Percentiles rank a stretch among this genome's conserved stretches.
Conservation (phyloP, 2,329 filamentous ascomycete genomes). For the Fusarium falciforme region DNA sequence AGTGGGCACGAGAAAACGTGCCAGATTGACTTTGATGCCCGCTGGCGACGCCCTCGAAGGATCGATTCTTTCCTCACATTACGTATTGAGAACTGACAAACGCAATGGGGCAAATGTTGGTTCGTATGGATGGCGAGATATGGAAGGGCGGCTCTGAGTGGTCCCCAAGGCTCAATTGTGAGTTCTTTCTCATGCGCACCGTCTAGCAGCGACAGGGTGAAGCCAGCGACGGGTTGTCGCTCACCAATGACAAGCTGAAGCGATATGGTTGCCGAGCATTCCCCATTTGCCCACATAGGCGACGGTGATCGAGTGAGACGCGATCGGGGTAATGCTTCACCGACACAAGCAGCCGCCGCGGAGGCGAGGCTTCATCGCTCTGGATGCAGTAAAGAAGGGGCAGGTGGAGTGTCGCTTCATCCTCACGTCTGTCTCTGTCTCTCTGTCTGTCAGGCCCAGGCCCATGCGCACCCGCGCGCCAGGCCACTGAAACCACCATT, state of each 20-base stretch:
- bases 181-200: slow-evolving; percentile 19
- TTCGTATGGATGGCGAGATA: slow-evolving; percentile 18
- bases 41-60: slow-evolving; percentile 12
- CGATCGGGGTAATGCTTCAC: slow-evolving; percentile 10
- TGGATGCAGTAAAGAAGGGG: slow-evolving; percentile 1
- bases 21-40: not conserved
- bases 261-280: slow-evolving; percentile 1
- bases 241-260: slow-evolving; percentile 21
- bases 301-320: slow-evolving; percentile 14
- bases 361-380: slow-evolving; percentile 14
- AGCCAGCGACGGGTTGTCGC: not conserved
- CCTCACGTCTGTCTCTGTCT: not conserved
- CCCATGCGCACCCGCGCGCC: not conserved
- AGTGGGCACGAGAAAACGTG: slow-evolving; percentile 20
- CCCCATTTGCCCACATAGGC: slow-evolving; percentile 12
- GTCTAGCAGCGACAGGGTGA: not conserved
- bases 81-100: slow-evolving; percentile 11
- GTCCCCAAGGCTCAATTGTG: slow-evolving; percentile 27
- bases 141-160: not conserved
- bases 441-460: not conserved
- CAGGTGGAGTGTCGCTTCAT: slow-evolving; percentile 17
- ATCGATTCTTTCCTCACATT: slow-evolving; percentile 21
- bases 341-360: slow-evolving; percentile 2
- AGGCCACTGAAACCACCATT: slow-evolving; percentile 32
- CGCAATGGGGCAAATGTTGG: slow-evolving; percentile 13